phyloP scores from a whole-genome alignment of 2,329 filamentous ascomycete genomes.

The Claviceps pazoutovae region DNA sequence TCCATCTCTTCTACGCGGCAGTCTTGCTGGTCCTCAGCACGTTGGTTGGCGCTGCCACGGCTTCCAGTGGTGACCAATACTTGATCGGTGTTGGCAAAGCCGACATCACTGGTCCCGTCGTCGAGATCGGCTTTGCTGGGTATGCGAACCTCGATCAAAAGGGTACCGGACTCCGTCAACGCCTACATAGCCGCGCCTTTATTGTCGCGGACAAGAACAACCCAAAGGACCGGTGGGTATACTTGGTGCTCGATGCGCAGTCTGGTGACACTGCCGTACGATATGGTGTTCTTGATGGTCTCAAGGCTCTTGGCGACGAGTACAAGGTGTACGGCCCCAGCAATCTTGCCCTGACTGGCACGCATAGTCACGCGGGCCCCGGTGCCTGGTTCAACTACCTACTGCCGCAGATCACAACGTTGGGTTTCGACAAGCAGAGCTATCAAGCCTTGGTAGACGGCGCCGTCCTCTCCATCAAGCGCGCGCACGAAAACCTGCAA shows the following conservation, averaged over 20 bases:
- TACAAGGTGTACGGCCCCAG: slow-evolving; percentile 64
- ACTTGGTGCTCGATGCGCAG: slow-evolving; percentile 75
- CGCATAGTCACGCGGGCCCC: slow-evolving; percentile 83
- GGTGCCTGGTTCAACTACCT: slow-evolving; percentile 93
- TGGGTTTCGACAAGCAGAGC: slow-evolving; percentile 75
- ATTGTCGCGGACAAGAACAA: slow-evolving; percentile 59
- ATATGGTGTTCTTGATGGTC: slow-evolving; percentile 68
- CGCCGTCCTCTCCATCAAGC: slow-evolving; percentile 63
- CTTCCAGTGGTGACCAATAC: slow-evolving; percentile 22
- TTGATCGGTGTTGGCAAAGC: slow-evolving; percentile 43
- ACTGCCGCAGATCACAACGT: slow-evolving; percentile 76
- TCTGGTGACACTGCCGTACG: slow-evolving; percentile 81
- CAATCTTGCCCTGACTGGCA: slow-evolving; percentile 83
- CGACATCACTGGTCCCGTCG: slow-evolving; percentile 59
- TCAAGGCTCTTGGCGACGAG: slow-evolving; percentile 53
- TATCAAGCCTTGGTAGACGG: slow-evolving; percentile 84
- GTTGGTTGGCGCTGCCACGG: not conserved
- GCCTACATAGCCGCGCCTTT: slow-evolving; percentile 80
- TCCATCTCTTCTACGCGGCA: slow-evolving; percentile 4
- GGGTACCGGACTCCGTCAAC: slow-evolving; percentile 73
- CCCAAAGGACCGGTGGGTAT: slow-evolving; percentile 62
- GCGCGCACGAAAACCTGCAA: slow-evolving; percentile 49
- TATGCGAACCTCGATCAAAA: slow-evolving; percentile 78
- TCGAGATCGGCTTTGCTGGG: slow-evolving; percentile 82
- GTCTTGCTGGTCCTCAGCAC: not conserved